Evolutionary conservation across 805 yeast genomes (phyloP), one percentile per base, ranked within the genome.

Genomic region (Ogataea nakhonphanomensis): DNA sequence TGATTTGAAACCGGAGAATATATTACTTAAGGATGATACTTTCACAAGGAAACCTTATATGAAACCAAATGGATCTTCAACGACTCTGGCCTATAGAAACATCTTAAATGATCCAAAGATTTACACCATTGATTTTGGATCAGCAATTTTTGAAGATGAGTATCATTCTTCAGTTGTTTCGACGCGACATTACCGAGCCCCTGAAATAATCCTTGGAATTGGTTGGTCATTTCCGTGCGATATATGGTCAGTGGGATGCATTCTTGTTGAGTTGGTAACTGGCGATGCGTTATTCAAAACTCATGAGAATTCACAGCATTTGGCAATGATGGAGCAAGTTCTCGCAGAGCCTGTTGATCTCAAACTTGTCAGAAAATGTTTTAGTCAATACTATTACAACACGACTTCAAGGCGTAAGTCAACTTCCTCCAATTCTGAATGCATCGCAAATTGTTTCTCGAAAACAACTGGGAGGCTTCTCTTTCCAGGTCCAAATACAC

Each of bases 171-270:
- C 84, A 14, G 80, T 93, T 11, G 96, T 93, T 8, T 86, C 96
- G 7, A 93, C 99, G 1, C 73, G 99, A 35, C 99, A 93, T 62
- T 93, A 93, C 62, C 70, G 99, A 39, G 99, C 99, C 0, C 99
- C 99, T 0, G 99, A 93, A 60, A 89, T 93, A 48, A 88, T 91
- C 1, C 65, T 93, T 23, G 96, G 96, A 1, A 73, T 78, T n/a
- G 96, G 97, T 13, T 93, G 99, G 98, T 84, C 96, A 7, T 89
- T 76, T 53, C 95, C 97, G 1, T 91, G 98, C 61, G 99, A 93
- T 61, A 69, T 91, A 67, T 93, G 99, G 99, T 86, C 96, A 1
- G 72, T 93, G 31, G 99, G 96, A 1, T 91, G 98, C 61, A 87
- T 93, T 11, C 65, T 93, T 25, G 90, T 88, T 8, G 99, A 93